Percentiles rank a stretch among this genome's conserved stretches.
Evolutionary conservation across 2,329 filamentous ascomycete genomes (phyloP).

Genomic region (Scedosporium aurantiacum): DNA sequence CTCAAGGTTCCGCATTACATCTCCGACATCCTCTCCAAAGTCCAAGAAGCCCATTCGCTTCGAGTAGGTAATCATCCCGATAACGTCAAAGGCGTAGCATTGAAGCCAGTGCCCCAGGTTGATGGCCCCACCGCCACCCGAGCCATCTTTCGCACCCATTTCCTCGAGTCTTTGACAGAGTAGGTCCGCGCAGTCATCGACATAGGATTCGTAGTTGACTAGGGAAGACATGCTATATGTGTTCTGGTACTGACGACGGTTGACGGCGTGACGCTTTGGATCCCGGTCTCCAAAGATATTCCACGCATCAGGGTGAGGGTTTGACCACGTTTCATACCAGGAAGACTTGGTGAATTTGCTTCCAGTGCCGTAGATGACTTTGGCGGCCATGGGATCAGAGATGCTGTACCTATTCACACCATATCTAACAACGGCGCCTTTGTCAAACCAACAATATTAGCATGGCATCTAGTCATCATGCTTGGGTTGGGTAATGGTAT

Average conservation of each 20-base stretch:
- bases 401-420: slow-evolving; percentile 37
- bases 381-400: slow-evolving; percentile 26
- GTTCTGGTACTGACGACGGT: slow-evolving; percentile 17
- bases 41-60: slow-evolving; percentile 26
- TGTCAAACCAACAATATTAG: not conserved
- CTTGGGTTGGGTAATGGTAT: not conserved
- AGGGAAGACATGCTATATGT: slow-evolving; percentile 22
- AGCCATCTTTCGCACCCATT: slow-evolving; percentile 10
- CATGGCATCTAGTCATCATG: not conserved
- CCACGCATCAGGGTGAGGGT: slow-evolving; percentile 11
- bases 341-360: slow-evolving; percentile 21
- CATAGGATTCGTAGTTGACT: slow-evolving; percentile 22
- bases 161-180: slow-evolving; percentile 18
- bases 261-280: slow-evolving; percentile 16
- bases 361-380: slow-evolving; percentile 21
- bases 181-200: slow-evolving; percentile 20
- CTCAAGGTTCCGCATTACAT: slow-evolving; percentile 17
- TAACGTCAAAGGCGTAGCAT: slow-evolving; percentile 30
- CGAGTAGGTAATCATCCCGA: slow-evolving; percentile 23
- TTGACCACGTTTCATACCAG: slow-evolving; percentile 20
- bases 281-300: slow-evolving; percentile 20
- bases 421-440: slow-evolving; percentile 31
- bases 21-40: slow-evolving; percentile 19
- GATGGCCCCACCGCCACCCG: slow-evolving; percentile 8
- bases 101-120: slow-evolving; percentile 24